Evolutionary conservation across 2,329 filamentous ascomycete species (phyloP), one percentile per base, ranked within the genome.

Genomic region (Botryosphaeria dothidea): DNA sequence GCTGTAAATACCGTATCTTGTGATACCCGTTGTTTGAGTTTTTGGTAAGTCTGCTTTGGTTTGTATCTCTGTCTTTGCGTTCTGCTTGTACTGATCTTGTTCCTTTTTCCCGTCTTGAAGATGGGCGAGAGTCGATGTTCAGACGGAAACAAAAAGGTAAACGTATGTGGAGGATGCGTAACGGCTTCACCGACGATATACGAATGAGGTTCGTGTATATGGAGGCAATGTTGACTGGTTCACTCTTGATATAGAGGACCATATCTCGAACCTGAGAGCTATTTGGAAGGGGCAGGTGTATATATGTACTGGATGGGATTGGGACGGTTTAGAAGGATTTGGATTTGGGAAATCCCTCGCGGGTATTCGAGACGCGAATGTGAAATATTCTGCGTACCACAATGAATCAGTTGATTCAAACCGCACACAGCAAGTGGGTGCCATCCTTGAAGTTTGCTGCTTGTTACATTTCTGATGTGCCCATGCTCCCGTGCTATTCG

Each of bases 1-100:
- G 34, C 23, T 57, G 52, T 57, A 57, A 43, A 57, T 57, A 57
- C 36, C 29, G 52, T 57, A 57, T 57, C 52, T 19, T 57, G 52
- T 57, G 52, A 57, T 57, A 57, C 52, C 52, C 52, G 52, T 57
- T 57, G 36, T 57, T 57, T 57, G 34, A n/a, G 21, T 41, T 41
- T 43, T 57, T 43, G 52, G 52, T 57, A 57, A 57, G 52, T 57
- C 31, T 11, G 7, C 27, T 57, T 41, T 25, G 19, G 9, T 25
- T 43, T 41, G n/a, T 41, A 38, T 41, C 29, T 1, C 15, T 34
- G 31, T 54, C 1, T 13, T 25, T 15, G 6, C 11, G 34, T 57
- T 27, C 21, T 57, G 23, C 9, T 43, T 38, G 21, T 38, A 41
- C 36, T 57, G 34, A 57, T 29, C 36, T 43, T 27, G 38, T 25